These are phyloP conservation scores for Pseudogymnoascus sp. DNA, from an alignment of 2,329 filamentous ascomycete species.

Conservation along the genomic window DNA sequence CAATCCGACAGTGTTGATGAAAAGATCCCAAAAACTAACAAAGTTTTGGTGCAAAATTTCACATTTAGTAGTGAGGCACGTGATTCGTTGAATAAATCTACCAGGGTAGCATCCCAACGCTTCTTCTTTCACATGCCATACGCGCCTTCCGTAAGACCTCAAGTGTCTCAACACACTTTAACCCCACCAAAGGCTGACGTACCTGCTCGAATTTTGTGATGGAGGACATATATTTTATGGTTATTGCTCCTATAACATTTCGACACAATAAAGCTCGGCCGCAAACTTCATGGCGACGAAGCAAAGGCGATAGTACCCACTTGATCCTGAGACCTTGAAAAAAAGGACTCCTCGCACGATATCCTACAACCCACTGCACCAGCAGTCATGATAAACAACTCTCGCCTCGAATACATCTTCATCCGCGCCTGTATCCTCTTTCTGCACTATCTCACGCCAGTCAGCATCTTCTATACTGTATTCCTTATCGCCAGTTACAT, in stretches of 20 bases:
- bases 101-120: slow-evolving; percentile 4
- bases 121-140: slow-evolving; percentile 4
- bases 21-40: not conserved
- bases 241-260: not conserved
- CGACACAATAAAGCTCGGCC: not conserved
- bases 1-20: not conserved
- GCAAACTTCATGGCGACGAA: not conserved
- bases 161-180: slow-evolving; percentile 1
- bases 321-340: not conserved
- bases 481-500: slow-evolving; percentile 27
- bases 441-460: slow-evolving; percentile 41
- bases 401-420: slow-evolving; percentile 25
- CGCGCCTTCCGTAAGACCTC: not conserved
- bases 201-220: not conserved
- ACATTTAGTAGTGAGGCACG: not conserved
- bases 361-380: not conserved
- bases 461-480: slow-evolving; percentile 39
- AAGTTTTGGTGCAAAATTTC: not conserved
- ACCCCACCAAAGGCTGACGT: slow-evolving; percentile 4
- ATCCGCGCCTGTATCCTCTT: slow-evolving; percentile 41
- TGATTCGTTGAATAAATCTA: not conserved
- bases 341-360: not conserved
- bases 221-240: not conserved
- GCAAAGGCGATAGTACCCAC: not conserved
- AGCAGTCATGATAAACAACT: slow-evolving; percentile 27